Evolutionary conservation across 257 asterid genomes (phyloP).

Genomic region (Solanum paucissectum): DNA sequence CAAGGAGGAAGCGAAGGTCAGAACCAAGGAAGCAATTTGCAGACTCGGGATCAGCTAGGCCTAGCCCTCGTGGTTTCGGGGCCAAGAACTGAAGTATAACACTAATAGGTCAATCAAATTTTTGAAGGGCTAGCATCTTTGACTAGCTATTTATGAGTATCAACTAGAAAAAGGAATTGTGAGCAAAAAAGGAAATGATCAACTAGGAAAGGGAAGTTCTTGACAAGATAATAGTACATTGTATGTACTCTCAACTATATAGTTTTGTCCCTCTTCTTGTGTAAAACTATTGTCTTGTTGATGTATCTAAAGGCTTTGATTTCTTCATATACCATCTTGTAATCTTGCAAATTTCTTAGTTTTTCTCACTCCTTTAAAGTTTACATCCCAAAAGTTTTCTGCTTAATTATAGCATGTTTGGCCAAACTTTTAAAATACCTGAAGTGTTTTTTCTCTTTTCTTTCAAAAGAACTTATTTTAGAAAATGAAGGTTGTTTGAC

Average conservation of each 20-base stretch:
- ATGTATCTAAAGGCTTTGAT: background rate
- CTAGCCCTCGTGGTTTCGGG: conserved; percentile 87
- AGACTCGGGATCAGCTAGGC: conserved; percentile 45
- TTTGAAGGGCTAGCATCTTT: background rate
- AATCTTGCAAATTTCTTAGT: background rate
- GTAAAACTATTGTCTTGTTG: background rate
- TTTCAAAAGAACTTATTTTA: too few species aligned
- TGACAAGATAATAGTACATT: background rate
- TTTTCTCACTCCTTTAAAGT: background rate
- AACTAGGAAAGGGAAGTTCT: background rate
- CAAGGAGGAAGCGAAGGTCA: conserved; percentile 71
- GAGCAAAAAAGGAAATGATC: background rate
- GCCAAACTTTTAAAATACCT: background rate
- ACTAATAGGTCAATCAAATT: background rate
- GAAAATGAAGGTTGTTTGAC: background rate
- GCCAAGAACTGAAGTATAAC: conserved; percentile 27
- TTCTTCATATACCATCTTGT: background rate
- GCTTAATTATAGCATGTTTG: background rate
- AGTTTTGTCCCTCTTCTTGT: background rate
- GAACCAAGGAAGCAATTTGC: conserved; percentile 65
- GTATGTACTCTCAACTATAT: background rate
- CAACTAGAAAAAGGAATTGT: background rate
- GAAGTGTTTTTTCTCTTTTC: background rate
- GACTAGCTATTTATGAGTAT: background rate
- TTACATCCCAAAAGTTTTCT: background rate